These are phyloP conservation scores for Cerioporus squamosus DNA, from an alignment of 1,284 basidiomycete species.

Conservation along the genomic window DNA sequence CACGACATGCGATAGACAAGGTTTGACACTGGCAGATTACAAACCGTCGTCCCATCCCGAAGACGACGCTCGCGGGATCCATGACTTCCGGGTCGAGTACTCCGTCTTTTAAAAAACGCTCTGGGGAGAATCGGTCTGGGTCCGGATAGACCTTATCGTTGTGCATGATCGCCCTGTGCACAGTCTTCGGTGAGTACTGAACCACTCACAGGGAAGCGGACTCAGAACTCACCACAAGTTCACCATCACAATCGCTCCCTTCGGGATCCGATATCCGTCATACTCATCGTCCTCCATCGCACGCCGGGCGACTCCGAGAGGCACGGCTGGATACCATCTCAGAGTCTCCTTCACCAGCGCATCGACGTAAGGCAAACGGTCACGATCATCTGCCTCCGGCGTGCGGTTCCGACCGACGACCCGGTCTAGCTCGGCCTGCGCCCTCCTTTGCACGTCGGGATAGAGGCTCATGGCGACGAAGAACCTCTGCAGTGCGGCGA, in stretches of 20 bases:
- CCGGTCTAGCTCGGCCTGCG: conserved; percentile 7
- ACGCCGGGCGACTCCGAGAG: neutral
- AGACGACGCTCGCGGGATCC: conserved; percentile 10
- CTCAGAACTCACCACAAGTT: conserved; percentile 21
- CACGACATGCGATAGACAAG: too few relatives aligned
- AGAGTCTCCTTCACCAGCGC: conserved; percentile 7
- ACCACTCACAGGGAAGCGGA: conserved; percentile 39
- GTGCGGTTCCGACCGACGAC: conserved; percentile 3
- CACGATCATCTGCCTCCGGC: conserved; percentile 7
- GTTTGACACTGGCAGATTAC: neutral
- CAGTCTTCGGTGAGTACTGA: neutral
- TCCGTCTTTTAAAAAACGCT: neutral
- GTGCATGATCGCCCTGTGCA: neutral
- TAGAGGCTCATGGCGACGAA: conserved; percentile 2
- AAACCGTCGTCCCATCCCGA: conserved; percentile 25
- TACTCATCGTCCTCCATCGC: neutral
- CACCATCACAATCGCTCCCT: conserved; percentile 15
- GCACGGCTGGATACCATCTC: neutral
- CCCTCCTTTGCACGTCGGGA: neutral
- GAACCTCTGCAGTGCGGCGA: neutral
- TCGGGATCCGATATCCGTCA: conserved; percentile 17
- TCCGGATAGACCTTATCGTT: conserved; percentile 14
- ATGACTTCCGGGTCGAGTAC: neutral
- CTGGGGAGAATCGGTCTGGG: conserved; percentile 14
- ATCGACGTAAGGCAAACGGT: conserved; percentile 5